phyloP scores from a whole-genome alignment of 192 early-diverging fungal genomes.

The Borealophlyctis nickersoniae region DNA sequence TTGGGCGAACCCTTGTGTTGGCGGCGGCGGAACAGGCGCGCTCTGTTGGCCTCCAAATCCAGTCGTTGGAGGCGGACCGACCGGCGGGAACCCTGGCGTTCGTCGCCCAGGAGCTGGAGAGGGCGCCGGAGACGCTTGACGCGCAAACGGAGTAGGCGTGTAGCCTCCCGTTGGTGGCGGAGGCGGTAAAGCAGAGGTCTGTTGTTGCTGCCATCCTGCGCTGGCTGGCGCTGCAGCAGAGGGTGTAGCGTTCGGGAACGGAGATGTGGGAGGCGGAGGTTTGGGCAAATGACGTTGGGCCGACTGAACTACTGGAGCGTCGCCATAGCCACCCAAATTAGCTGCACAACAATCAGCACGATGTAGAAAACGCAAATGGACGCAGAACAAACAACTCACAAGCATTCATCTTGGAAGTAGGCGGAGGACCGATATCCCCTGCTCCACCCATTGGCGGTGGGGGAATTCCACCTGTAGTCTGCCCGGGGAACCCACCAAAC shows the following conservation, averaged over 20 bases:
- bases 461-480: background rate
- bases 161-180: conserved; percentile 30
- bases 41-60: conserved; percentile 23
- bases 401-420: background rate
- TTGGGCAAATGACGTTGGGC: conserved; percentile 25
- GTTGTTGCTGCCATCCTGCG: conserved; percentile 1
- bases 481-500: background rate
- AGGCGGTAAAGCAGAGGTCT: conserved; percentile 29
- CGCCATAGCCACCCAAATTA: conserved; percentile 1
- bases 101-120: conserved; percentile 28
- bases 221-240: conserved; percentile 7
- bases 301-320: conserved; percentile 16
- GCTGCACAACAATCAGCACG: no score
- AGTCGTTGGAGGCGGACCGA: conserved; percentile 20
- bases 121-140: background rate
- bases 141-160: conserved; percentile 33
- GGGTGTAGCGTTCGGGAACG: conserved; percentile 10
- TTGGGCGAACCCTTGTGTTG: background rate
- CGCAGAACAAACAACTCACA: background rate
- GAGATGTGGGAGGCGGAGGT: conserved; percentile 26
- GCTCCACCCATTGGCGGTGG: background rate
- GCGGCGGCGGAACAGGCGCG: conserved; percentile 7
- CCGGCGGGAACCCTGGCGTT: conserved; percentile 12
- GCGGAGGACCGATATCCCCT: no score
- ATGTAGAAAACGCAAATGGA: no score